Evolutionary conservation across 257 asterid genomes (phyloP).

Genomic region (Fraxinus quadrangulata): DNA sequence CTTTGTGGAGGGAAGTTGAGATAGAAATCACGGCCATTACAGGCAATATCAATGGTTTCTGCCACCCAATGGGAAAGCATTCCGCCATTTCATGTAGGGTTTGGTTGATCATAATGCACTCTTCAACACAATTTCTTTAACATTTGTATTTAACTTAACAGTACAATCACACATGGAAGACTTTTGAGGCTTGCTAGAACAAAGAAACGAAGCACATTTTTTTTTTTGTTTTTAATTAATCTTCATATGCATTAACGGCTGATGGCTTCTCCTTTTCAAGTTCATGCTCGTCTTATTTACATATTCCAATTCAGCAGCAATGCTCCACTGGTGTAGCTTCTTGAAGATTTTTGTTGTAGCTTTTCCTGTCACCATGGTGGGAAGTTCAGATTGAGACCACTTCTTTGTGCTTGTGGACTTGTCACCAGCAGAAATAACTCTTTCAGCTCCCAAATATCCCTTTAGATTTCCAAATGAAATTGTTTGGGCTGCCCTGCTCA

Average conservation of each 20-base stretch:
- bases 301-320: conserved; percentile 27
- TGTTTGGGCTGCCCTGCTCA: neutral
- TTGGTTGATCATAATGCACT: too few relatives aligned
- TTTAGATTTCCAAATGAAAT: conserved; percentile 25
- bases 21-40: too few relatives aligned
- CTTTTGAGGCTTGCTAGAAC: conserved; percentile 21
- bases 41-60: too few relatives aligned
- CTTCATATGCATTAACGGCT: conserved; percentile 16
- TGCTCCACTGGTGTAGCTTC: conserved; percentile 40
- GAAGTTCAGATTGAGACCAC: conserved; percentile 29
- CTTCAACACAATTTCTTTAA: conserved; percentile 16
- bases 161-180: conserved; percentile 29
- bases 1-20: too few relatives aligned
- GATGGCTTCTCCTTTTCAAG: conserved; percentile 15
- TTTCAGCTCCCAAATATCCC: conserved; percentile 23
- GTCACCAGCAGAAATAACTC: conserved; percentile 17
- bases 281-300: conserved; percentile 26
- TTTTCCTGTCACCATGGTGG: conserved; percentile 37
- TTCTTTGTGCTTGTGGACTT: conserved; percentile 28
- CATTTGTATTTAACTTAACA: conserved; percentile 20
- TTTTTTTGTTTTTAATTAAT: conserved; percentile 3
- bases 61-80: too few relatives aligned
- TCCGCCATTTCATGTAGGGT: too few relatives aligned
- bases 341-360: conserved; percentile 47
- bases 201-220: neutral